phyloP scores from a whole-genome alignment of 2,329 filamentous ascomycete genomes.

The Fusarium transvaalense region DNA sequence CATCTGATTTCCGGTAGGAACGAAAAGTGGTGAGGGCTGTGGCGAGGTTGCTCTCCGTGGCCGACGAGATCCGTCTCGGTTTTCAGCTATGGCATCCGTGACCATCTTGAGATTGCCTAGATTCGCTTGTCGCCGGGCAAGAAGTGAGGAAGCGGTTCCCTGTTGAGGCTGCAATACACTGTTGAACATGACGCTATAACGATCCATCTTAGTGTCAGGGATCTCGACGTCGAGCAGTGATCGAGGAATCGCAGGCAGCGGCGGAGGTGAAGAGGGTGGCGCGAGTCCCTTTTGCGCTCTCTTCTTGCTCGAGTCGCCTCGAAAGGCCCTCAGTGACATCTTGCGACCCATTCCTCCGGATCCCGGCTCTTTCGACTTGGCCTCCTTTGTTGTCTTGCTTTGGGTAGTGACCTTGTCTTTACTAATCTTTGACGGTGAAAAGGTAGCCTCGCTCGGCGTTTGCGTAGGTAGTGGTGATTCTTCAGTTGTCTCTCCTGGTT shows the following conservation, averaged over 20 bases:
- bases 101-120: slow-evolving; percentile 69
- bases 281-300: slow-evolving; percentile 36
- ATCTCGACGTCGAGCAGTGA: slow-evolving; percentile 80
- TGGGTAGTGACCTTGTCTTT: slow-evolving; percentile 29
- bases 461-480: slow-evolving; percentile 19
- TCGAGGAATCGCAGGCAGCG: slow-evolving; percentile 38
- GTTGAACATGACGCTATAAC: slow-evolving; percentile 95
- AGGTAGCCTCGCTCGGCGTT: slow-evolving; percentile 12
- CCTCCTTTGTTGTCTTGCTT: slow-evolving; percentile 34
- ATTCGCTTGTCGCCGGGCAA: slow-evolving; percentile 70
- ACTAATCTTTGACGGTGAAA: slow-evolving; percentile 27
- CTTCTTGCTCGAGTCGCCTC: slow-evolving; percentile 42
- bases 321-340: slow-evolving; percentile 44
- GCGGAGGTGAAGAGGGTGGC: slow-evolving; percentile 39
- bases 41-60: slow-evolving; percentile 65
- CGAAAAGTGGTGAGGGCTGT: slow-evolving; percentile 61
- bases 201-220: slow-evolving; percentile 82
- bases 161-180: slow-evolving; percentile 70
- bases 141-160: slow-evolving; percentile 53
- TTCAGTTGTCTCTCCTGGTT: slow-evolving; percentile 15
- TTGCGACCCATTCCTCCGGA: slow-evolving; percentile 46
- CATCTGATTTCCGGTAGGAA: slow-evolving; percentile 1
- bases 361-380: slow-evolving; percentile 35
- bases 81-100: slow-evolving; percentile 58
- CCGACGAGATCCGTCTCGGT: slow-evolving; percentile 50